Conservation (phyloP, 306 rosid species). For the Fragaria vesca region DNA sequence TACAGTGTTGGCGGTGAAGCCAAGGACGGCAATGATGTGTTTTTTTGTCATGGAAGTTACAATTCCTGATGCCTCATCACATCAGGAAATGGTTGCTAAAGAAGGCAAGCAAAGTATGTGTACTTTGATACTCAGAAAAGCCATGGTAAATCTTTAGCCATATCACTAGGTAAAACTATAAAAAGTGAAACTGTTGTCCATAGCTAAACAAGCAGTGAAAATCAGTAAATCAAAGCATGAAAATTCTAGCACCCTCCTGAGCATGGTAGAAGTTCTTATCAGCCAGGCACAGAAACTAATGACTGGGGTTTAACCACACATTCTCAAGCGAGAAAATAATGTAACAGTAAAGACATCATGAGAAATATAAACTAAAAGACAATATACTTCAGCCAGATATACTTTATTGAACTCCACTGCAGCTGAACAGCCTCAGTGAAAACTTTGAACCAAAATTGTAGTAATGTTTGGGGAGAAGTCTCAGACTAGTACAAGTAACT, state of each 20-base stretch:
- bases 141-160: not conserved
- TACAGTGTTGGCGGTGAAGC: not conserved
- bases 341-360: not conserved
- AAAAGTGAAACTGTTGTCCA: not conserved
- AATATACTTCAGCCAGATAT: not conserved
- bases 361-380: not conserved
- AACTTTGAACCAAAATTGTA: not conserved
- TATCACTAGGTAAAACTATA: not conserved
- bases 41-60: not conserved
- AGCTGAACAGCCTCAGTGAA: not conserved
- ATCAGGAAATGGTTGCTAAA: not conserved
- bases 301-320: not conserved
- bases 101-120: not conserved
- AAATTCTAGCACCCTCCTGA: not conserved
- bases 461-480: not conserved
- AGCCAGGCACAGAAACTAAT: no score
- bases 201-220: not conserved
- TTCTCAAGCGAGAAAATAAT: not conserved
- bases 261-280: not conserved
- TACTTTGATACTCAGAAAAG: not conserved
- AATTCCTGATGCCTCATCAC: not conserved
- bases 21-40: not conserved
- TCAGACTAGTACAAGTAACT: not conserved
- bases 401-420: not conserved
- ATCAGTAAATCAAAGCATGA: not conserved